Conservation (phyloP, 2,329 filamentous ascomycete species). For the Fusarium musae region DNA sequence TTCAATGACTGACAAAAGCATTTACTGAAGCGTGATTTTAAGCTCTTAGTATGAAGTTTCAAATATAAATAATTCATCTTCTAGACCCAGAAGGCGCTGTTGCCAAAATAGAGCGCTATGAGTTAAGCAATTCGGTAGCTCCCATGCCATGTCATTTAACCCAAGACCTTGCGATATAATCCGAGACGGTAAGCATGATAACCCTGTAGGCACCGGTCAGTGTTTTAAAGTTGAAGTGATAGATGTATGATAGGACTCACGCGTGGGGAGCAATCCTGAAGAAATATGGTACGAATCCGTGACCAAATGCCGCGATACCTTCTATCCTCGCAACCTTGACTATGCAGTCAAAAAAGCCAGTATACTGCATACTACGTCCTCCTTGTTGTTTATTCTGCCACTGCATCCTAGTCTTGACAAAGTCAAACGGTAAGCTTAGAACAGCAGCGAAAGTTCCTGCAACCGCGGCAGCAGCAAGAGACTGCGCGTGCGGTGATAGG, state of each 20-base stretch:
- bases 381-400: neutral
- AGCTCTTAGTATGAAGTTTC: too few species aligned
- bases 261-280: neutral
- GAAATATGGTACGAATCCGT: neutral
- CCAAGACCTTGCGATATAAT: neutral
- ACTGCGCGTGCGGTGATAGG: neutral
- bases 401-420: neutral
- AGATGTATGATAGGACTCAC: neutral
- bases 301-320: neutral
- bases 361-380: neutral
- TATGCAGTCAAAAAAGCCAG: neutral
- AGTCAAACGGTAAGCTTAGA: neutral
- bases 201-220: neutral
- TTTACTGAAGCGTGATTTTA: too few species aligned
- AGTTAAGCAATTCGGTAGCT: too few species aligned
- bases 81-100: too few species aligned
- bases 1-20: too few species aligned
- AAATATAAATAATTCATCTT: too few species aligned
- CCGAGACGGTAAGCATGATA: neutral
- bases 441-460: neutral
- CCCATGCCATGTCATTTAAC: too few species aligned
- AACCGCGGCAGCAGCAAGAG: neutral
- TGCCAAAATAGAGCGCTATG: too few species aligned
- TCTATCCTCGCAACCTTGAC: neutral
- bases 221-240: too few species aligned